A percentile compares a stretch with the other conserved stretches of the same genome.
Evolutionary conservation across 164 flowering plant genomes (phyloP).

Genomic region (Aristolochia fimbriata): DNA sequence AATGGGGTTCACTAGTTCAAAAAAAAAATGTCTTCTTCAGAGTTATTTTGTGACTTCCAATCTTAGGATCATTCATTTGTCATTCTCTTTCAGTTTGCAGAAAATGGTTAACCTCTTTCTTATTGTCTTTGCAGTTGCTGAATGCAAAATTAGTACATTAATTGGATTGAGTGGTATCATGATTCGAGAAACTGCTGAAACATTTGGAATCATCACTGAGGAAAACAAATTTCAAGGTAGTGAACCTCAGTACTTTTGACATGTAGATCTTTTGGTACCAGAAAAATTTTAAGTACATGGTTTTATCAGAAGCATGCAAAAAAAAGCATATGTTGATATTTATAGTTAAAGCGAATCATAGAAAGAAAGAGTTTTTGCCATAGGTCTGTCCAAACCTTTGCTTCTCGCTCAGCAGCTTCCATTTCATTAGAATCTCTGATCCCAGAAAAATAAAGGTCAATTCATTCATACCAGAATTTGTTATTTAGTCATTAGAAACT

Average conservation of each 20-base stretch:
- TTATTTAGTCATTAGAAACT: no score
- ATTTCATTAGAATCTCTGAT: background rate
- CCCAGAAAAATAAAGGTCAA: no score
- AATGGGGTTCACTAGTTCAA: no score
- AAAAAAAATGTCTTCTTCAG: no score
- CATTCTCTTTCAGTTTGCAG: background rate
- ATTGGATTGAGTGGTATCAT: slow-evolving; percentile 66
- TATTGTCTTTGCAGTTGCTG: slow-evolving; percentile 48
- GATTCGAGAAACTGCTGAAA: slow-evolving; percentile 86
- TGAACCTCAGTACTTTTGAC: background rate
- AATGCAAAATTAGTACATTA: slow-evolving; percentile 41
- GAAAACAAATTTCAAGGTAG: slow-evolving; percentile 71
- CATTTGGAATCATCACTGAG: slow-evolving; percentile 68
- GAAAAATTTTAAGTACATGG: background rate
- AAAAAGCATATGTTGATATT: background rate
- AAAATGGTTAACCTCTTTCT: background rate
- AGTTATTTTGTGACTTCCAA: no score
- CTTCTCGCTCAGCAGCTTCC: background rate
- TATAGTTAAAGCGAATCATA: background rate
- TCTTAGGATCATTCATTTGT: background rate
- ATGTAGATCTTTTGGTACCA: background rate
- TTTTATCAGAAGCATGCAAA: background rate
- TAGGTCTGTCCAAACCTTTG: background rate
- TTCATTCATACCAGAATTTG: no score
- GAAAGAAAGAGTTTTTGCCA: no score